phyloP scores from a whole-genome alignment of 2,329 filamentous ascomycete genomes.

The Penicillium sp. region DNA sequence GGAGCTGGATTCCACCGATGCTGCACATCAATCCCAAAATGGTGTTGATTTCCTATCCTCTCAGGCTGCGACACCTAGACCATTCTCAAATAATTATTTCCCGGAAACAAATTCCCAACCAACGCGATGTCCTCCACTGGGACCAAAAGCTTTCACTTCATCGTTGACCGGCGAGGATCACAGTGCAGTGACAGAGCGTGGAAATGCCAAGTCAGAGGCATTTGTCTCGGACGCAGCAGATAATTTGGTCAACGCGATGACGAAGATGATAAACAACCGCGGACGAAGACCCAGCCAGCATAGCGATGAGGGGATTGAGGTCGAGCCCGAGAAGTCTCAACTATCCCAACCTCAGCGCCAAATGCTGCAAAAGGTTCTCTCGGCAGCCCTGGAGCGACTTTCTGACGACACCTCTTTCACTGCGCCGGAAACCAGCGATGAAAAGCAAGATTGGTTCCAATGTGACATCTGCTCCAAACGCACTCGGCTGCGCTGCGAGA shows the following conservation, averaged over 20 bases:
- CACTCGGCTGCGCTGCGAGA: constrained; percentile 33
- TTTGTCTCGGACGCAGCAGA: constrained; percentile 28
- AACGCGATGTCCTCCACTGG: constrained; percentile 2
- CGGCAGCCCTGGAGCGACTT: constrained; percentile 26
- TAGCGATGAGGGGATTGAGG: constrained; percentile 20
- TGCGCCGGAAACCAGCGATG: constrained; percentile 3
- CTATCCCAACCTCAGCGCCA: constrained; percentile 29
- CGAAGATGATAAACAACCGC: constrained; percentile 29
- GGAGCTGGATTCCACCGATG: constrained; percentile 5
- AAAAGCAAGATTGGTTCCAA: constrained; percentile 27
- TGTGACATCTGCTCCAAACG: constrained; percentile 30
- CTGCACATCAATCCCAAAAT: background rate
- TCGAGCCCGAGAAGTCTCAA: constrained; percentile 16
- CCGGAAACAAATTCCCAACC: background rate
- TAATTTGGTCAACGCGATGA: constrained; percentile 33
- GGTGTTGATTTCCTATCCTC: constrained; percentile 1
- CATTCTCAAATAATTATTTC: background rate
- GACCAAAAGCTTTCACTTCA: background rate
- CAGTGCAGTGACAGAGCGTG: background rate
- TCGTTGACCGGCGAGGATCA: background rate
- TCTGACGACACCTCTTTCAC: constrained; percentile 12
- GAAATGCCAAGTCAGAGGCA: constrained; percentile 16
- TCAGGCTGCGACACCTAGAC: constrained; percentile 1
- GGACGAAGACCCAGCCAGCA: constrained; percentile 21
- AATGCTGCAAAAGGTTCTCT: constrained; percentile 31